Evolutionary conservation across 164 flowering plant species (phyloP).

Genomic region (Tetracentron sinense): DNA sequence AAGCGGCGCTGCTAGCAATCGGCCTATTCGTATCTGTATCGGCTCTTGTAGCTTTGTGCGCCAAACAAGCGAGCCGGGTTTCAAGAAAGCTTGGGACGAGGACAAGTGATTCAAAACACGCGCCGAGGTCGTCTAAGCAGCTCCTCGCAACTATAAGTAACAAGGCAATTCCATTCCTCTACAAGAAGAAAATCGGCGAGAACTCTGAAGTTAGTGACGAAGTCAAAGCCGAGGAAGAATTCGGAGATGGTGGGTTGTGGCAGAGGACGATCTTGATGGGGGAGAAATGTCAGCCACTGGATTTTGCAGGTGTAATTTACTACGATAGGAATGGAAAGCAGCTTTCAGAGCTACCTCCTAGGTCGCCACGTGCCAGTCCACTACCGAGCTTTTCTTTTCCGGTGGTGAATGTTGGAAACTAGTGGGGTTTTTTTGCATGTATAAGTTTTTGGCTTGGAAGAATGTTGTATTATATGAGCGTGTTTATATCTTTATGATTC

Average conservation of each 20-base stretch:
- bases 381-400: conserved; percentile 20
- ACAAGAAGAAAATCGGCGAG: conserved; percentile 13
- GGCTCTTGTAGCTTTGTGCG: conserved; percentile 32
- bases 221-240: conserved; percentile 19
- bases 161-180: conserved; percentile 35
- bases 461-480: too few species aligned
- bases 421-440: too few species aligned
- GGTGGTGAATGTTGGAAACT: too few species aligned
- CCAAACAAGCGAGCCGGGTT: conserved; percentile 32
- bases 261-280: conserved; percentile 64
- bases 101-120: background rate
- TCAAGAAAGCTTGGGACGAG: conserved; percentile 16
- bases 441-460: too few species aligned
- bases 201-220: background rate
- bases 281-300: conserved; percentile 58
- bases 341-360: conserved; percentile 35
- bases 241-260: conserved; percentile 58
- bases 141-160: conserved; percentile 38
- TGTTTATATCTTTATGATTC: too few species aligned
- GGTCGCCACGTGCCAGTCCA: conserved; percentile 48
- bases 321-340: conserved; percentile 49
- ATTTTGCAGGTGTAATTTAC: conserved; percentile 55
- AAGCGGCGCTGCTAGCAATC: too few species aligned
- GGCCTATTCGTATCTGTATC: conserved; percentile 30
- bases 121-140: conserved; percentile 36